phyloP scores from a whole-genome alignment of 805 yeast genomes.

The Pichia scutulata region DNA sequence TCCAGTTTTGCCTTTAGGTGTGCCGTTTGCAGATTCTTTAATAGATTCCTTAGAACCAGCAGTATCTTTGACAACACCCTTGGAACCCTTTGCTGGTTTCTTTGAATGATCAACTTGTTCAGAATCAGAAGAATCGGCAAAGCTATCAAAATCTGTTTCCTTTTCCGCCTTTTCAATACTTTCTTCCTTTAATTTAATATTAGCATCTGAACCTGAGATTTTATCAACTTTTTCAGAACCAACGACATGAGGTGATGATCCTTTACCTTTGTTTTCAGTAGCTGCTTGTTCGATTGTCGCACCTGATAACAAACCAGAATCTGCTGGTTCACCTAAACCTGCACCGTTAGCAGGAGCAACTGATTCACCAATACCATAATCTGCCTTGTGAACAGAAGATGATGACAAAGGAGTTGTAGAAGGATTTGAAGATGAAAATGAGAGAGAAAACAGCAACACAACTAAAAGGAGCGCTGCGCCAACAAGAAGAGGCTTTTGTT shows the following conservation, averaged over 20 bases:
- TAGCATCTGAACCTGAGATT: slow-evolving; percentile 13
- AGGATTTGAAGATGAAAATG: background rate
- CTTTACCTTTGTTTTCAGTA: slow-evolving; percentile 6
- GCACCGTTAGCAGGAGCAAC: slow-evolving; percentile 5
- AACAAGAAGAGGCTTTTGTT: slow-evolving; percentile 7
- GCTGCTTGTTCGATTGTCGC: slow-evolving; percentile 13
- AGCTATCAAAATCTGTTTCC: background rate
- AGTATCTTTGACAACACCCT: background rate
- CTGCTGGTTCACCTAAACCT: slow-evolving; percentile 1
- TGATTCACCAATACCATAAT: slow-evolving; percentile 6
- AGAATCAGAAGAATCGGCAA: background rate
- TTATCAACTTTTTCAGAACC: slow-evolving; percentile 8
- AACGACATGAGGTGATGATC: background rate
- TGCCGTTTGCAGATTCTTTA: background rate
- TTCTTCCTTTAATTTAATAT: slow-evolving; percentile 7
- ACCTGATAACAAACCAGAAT: slow-evolving; percentile 8
- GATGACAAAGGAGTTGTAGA: background rate
- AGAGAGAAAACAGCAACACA: background rate
- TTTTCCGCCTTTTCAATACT: slow-evolving; percentile 5
- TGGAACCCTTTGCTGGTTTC: background rate
- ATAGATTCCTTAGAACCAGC: background rate
- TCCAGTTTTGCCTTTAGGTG: background rate
- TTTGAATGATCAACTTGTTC: background rate
- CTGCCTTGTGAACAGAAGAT: slow-evolving; percentile 6
- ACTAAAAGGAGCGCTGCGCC: slow-evolving; percentile 6